Evolutionary conservation across 129 eudicot genomes (phyloP).

Genomic region (Lonicera japonica): DNA sequence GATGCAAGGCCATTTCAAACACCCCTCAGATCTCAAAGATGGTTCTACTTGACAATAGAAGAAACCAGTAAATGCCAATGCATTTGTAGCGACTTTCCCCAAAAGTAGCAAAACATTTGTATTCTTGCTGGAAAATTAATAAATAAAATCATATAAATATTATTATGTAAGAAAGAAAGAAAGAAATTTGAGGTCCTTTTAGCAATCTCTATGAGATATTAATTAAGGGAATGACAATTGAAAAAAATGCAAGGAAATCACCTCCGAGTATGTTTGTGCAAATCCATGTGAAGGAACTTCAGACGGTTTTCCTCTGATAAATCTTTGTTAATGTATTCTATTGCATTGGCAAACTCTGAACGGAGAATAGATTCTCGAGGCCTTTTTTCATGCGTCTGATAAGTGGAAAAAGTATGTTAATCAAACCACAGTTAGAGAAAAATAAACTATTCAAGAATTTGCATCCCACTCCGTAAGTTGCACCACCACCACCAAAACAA

Average conservation of each 20-base stretch:
- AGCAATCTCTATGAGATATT: neutral
- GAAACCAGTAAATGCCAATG: slow-evolving; percentile 56
- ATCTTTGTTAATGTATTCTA: slow-evolving; percentile 51
- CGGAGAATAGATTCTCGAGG: slow-evolving; percentile 77
- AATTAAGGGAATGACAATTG: neutral
- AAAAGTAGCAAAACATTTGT: slow-evolving; percentile 47
- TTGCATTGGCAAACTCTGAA: slow-evolving; percentile 61
- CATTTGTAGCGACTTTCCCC: slow-evolving; percentile 54
- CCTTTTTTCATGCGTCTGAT: slow-evolving; percentile 55
- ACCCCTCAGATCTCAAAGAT: slow-evolving; percentile 33
- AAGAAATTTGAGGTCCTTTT: slow-evolving; percentile 6
- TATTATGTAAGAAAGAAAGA: slow-evolving; percentile 4
- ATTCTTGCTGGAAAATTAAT: slow-evolving; percentile 49
- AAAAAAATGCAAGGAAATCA: slow-evolving; percentile 10
- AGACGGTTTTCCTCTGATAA: slow-evolving; percentile 56
- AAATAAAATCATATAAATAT: slow-evolving; percentile 2
- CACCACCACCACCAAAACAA: too few relatives aligned
- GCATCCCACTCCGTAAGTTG: too few relatives aligned
- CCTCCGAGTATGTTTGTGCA: slow-evolving; percentile 72
- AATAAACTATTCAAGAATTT: neutral
- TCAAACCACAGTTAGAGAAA: neutral
- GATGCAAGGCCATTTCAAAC: slow-evolving; percentile 31
- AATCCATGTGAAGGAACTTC: slow-evolving; percentile 68
- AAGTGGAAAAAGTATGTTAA: slow-evolving; percentile 9
- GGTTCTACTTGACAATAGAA: slow-evolving; percentile 52